A percentile compares a stretch with the other conserved stretches of the same genome.
Conservation (phyloP, 2,329 filamentous ascomycete species). For the Aspergillus arachidicola region DNA sequence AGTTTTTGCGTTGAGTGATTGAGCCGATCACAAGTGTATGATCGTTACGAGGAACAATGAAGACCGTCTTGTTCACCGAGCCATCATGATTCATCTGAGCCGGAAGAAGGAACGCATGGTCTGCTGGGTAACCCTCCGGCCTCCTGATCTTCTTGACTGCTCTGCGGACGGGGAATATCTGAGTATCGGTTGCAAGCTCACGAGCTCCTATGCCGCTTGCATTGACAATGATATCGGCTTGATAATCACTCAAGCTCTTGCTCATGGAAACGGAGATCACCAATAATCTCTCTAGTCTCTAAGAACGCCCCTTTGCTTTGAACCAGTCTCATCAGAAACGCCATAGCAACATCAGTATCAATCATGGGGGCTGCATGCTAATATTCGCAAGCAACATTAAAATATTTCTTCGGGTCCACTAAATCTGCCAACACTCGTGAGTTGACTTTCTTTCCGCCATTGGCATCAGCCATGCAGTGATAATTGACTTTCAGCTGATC, state of each 20-base stretch:
- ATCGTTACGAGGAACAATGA: not conserved
- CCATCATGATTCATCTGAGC: not conserved
- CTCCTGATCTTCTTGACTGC: constrained; percentile 1
- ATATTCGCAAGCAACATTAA: not conserved
- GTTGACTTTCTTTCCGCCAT: not conserved
- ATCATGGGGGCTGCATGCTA: not conserved
- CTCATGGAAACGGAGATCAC: not conserved
- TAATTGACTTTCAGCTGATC: not conserved
- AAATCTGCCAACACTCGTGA: not conserved
- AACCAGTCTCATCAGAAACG: not conserved
- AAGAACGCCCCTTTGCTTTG: not conserved
- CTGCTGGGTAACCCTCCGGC: not conserved
- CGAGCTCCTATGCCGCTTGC: not conserved
- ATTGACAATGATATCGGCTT: constrained; percentile 1
- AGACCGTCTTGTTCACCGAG: not conserved
- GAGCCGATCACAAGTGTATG: not conserved
- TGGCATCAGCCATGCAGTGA: not conserved
- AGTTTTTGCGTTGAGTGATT: constrained; percentile 1
- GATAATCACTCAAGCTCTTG: not conserved
- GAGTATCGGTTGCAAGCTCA: not conserved
- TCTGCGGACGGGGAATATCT: not conserved
- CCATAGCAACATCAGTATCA: not conserved
- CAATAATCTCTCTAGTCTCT: not conserved
- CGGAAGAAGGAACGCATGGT: not conserved
- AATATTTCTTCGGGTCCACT: not conserved